Conservation (phyloP, 2,329 filamentous ascomycete genomes). For the Coniochaeta pulveracea region DNA sequence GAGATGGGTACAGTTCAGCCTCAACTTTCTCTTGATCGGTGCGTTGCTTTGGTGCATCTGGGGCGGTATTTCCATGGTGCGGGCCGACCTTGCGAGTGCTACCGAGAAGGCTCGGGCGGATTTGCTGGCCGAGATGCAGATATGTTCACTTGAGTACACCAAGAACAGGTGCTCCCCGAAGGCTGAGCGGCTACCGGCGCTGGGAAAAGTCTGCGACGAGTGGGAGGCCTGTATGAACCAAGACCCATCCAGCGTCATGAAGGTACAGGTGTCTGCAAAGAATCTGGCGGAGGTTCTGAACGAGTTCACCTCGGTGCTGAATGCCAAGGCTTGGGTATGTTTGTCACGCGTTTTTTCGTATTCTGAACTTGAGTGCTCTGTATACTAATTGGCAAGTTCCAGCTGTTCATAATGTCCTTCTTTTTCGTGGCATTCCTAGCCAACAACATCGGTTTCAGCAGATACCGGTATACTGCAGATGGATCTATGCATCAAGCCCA, state of each 20-base stretch:
- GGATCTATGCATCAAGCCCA: conserved; percentile 7
- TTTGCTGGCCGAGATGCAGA: conserved; percentile 60
- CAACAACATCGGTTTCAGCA: conserved; percentile 36
- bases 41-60: conserved; percentile 55
- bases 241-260: conserved; percentile 66
- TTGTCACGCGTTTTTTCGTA: no score
- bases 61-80: conserved; percentile 57
- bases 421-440: conserved; percentile 35
- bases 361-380: background rate
- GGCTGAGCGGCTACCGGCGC: conserved; percentile 56
- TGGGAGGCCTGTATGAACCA: conserved; percentile 86
- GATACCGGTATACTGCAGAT: no score
- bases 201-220: conserved; percentile 61
- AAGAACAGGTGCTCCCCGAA: conserved; percentile 62
- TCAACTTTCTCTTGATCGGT: conserved; percentile 52
- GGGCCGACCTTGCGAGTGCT: conserved; percentile 63
- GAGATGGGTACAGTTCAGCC: conserved; percentile 45
- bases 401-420: conserved; percentile 41
- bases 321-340: conserved; percentile 60
- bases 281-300: conserved; percentile 92
- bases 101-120: conserved; percentile 56
- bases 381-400: background rate
- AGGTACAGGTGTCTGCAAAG: conserved; percentile 70
- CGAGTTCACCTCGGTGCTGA: conserved; percentile 82
- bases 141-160: conserved; percentile 62